Conservation (phyloP, 148 eudicot genomes). For the Arbutus unedo region DNA sequence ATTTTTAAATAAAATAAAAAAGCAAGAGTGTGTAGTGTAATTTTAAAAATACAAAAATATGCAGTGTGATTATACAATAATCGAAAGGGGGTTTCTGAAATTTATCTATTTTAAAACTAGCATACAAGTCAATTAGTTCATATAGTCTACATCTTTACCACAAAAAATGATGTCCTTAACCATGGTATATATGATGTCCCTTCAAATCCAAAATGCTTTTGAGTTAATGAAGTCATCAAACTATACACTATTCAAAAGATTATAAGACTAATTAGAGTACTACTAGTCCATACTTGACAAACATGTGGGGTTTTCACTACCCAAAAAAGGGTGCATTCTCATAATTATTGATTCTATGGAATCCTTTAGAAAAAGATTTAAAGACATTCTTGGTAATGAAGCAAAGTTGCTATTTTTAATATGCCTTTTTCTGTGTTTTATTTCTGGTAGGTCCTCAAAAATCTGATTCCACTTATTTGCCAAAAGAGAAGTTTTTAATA, state of each 20-base stretch:
- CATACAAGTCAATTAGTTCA: not conserved
- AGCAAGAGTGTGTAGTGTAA: no score
- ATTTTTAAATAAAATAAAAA: no score
- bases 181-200: not conserved
- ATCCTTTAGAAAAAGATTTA: not conserved
- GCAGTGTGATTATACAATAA: no score
- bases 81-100: no score
- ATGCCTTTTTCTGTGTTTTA: not conserved
- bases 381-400: constrained; percentile 13
- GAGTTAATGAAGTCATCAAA: not conserved
- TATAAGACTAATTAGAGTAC: not conserved
- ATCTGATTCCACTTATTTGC: not conserved
- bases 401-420: not conserved
- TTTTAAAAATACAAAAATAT: no score
- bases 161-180: not conserved
- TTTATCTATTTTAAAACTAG: not conserved
- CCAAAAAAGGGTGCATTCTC: not conserved
- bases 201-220: not conserved
- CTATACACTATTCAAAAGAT: not conserved
- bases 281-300: not conserved
- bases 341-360: not conserved
- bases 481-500: not conserved
- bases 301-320: constrained; percentile 2
- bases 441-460: not conserved
- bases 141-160: not conserved